Evolutionary conservation across 73 alveolate genomes (phyloP).

Genomic region (Tetrahymena elliotti): DNA sequence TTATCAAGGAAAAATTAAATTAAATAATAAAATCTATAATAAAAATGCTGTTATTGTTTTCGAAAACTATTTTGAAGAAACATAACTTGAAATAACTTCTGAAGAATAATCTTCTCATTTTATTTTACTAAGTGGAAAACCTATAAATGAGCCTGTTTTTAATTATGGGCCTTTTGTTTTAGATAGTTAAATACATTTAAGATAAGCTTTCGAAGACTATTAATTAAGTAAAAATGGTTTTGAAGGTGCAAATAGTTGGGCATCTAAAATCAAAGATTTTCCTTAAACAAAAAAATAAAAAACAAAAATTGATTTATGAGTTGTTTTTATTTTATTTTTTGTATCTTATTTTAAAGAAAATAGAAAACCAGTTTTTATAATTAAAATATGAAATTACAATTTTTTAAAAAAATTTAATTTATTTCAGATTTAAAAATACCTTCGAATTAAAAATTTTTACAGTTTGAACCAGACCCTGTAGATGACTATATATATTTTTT

Average conservation of each 20-base stretch:
- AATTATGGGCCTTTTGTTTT: constrained; percentile 57
- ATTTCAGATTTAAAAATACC: too few species aligned
- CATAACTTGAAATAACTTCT: background rate
- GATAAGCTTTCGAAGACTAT: constrained; percentile 48
- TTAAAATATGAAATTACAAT: too few species aligned
- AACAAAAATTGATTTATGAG: background rate
- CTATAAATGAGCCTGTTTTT: constrained; percentile 51
- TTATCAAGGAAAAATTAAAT: constrained; percentile 36
- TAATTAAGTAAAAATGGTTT: constrained; percentile 56
- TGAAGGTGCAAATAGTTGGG: constrained; percentile 61
- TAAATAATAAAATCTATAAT: constrained; percentile 1
- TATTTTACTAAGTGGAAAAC: constrained; percentile 50
- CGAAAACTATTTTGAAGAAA: background rate
- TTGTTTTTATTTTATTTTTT: too few species aligned
- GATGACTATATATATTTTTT: too few species aligned
- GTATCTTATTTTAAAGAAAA: too few species aligned
- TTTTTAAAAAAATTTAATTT: too few species aligned
- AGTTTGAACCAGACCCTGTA: too few species aligned
- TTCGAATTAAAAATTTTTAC: too few species aligned
- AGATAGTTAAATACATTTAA: constrained; percentile 38
- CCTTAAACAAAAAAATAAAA: background rate
- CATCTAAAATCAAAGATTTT: constrained; percentile 19
- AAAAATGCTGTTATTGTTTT: background rate
- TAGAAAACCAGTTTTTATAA: too few species aligned
- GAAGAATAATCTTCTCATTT: background rate